These are phyloP conservation scores for Bacidia gigantensis DNA, from an alignment of 495 filamentous ascomycete species.

Conservation along the genomic window DNA sequence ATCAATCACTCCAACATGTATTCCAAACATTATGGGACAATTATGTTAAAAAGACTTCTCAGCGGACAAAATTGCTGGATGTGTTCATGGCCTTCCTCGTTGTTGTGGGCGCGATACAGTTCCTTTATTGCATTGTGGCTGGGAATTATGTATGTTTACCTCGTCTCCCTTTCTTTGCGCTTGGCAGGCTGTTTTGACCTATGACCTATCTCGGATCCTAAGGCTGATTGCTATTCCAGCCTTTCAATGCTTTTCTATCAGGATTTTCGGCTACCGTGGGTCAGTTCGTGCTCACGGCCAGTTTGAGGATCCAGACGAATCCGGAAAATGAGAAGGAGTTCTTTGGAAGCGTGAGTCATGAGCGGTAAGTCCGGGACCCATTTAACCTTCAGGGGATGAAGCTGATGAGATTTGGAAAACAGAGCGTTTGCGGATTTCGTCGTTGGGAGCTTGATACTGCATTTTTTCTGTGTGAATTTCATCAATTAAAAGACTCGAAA, in stretches of 20 bases:
- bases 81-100: slow-evolving; percentile 84
- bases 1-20: slow-evolving; percentile 40
- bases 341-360: slow-evolving; percentile 28
- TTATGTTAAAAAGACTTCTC: slow-evolving; percentile 66
- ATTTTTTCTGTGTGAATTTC: slow-evolving; percentile 99
- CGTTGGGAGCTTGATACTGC: slow-evolving; percentile 84
- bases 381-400: background rate
- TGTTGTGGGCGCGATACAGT: slow-evolving; percentile 75
- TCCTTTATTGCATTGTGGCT: slow-evolving; percentile 80
- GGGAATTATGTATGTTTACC: slow-evolving; percentile 74
- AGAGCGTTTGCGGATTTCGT: slow-evolving; percentile 96
- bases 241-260: slow-evolving; percentile 95
- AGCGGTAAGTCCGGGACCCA: no score
- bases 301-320: slow-evolving; percentile 78
- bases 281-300: slow-evolving; percentile 90
- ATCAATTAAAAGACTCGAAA: slow-evolving; percentile 55
- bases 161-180: background rate
- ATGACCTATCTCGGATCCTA: no score
- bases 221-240: slow-evolving; percentile 43
- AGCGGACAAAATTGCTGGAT: slow-evolving; percentile 86
- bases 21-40: slow-evolving; percentile 48
- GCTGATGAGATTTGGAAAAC: background rate
- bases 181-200: no score
- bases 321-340: slow-evolving; percentile 23
- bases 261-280: slow-evolving; percentile 93